Percentiles rank a stretch among this genome's conserved stretches.
Evolutionary conservation across 176 grass and related monocot species (phyloP).

Genomic region (Dactylis glomerata): DNA sequence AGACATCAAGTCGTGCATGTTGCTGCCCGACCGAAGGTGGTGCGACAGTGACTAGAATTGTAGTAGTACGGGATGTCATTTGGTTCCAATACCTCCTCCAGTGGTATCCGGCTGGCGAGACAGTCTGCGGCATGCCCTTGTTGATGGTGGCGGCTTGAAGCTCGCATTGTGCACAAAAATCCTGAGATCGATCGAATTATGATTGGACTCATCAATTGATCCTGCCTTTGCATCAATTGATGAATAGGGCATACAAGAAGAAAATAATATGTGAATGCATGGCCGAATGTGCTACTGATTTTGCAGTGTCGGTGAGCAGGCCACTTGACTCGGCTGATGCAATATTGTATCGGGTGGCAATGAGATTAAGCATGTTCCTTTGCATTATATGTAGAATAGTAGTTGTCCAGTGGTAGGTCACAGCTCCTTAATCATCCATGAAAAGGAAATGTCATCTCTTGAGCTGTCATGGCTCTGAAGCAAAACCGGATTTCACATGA

Average conservation of each 20-base stretch:
- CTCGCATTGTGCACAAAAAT: too few species aligned
- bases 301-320: conserved; percentile 49
- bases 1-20: too few species aligned
- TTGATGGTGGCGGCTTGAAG: too few species aligned
- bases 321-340: conserved; percentile 34
- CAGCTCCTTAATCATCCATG: conserved; percentile 26
- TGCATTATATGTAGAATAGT: conserved; percentile 30
- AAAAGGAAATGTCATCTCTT: conserved; percentile 35
- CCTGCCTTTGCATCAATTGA: too few species aligned
- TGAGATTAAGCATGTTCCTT: conserved; percentile 41
- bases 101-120: too few species aligned
- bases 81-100: too few species aligned
- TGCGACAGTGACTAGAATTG: too few species aligned
- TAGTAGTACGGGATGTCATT: too few species aligned
- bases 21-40: too few species aligned
- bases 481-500: conserved; percentile 16
- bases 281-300: conserved; percentile 15
- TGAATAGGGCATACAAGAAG: not conserved
- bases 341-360: conserved; percentile 36
- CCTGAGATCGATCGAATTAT: too few species aligned
- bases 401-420: conserved; percentile 33
- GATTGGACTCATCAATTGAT: too few species aligned
- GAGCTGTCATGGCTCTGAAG: conserved; percentile 7
- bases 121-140: too few species aligned
- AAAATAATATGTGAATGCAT: not conserved